Conservation (phyloP, 179 eudicot species). For the Sideroxylon spinosum region DNA sequence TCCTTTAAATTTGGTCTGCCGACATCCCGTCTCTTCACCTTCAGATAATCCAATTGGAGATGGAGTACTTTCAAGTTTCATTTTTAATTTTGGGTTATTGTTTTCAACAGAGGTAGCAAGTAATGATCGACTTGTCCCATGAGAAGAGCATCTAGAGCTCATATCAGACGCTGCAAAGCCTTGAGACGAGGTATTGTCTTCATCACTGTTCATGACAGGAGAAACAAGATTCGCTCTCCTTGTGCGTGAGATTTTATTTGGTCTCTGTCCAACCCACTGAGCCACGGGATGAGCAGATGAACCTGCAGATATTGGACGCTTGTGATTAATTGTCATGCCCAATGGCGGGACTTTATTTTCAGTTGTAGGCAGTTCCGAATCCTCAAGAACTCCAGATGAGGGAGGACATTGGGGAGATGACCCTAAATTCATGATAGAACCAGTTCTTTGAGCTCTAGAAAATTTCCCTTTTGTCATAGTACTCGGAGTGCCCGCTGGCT, state of each 20-base stretch:
- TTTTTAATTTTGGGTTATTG: constrained; percentile 36
- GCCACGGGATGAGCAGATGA: constrained; percentile 41
- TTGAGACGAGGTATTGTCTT: constrained; percentile 32
- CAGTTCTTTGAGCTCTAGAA: constrained; percentile 42
- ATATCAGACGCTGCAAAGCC: constrained; percentile 33
- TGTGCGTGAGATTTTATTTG: constrained; percentile 49
- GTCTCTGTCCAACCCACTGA: constrained; percentile 54
- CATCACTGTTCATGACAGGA: constrained; percentile 42
- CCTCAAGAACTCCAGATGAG: constrained; percentile 2
- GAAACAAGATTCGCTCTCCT: constrained; percentile 48
- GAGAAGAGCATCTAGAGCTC: constrained; percentile 25
- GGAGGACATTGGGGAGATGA: constrained; percentile 27
- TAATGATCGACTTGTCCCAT: constrained; percentile 31
- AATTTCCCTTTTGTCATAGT: constrained; percentile 47
- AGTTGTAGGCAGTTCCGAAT: background rate
- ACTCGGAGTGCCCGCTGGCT: constrained; percentile 28
- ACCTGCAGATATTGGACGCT: constrained; percentile 40
- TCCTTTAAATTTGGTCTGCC: constrained; percentile 34
- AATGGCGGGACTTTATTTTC: background rate
- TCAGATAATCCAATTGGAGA: constrained; percentile 45
- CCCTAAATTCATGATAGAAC: constrained; percentile 30
- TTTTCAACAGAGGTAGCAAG: constrained; percentile 35
- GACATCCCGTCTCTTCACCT: constrained; percentile 35
- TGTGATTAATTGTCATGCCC: constrained; percentile 35
- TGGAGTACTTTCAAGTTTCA: constrained; percentile 36